Evolutionary conservation across 352 stramenopile genomes (phyloP).

Genomic region (Phytophthora lateralis): DNA sequence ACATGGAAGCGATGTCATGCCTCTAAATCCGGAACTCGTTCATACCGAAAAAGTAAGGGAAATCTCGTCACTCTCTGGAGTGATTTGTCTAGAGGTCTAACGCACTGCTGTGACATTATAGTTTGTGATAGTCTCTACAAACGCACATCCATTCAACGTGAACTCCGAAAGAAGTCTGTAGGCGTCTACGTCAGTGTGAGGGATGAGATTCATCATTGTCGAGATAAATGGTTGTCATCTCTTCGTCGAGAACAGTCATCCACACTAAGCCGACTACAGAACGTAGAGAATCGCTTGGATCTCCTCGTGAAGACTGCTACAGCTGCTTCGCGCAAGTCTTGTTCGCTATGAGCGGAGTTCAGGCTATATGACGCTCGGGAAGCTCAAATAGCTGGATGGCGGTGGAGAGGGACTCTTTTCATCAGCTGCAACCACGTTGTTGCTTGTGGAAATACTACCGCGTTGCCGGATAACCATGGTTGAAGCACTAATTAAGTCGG

Average conservation of each 20-base stretch:
- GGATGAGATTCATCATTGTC: conserved; percentile 49
- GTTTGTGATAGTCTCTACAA: conserved; percentile 41
- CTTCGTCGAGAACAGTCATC: conserved; percentile 48
- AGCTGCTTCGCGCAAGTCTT: conserved; percentile 11
- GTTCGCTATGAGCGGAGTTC: background rate
- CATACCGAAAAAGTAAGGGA: conserved; percentile 35
- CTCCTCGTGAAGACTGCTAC: conserved; percentile 30
- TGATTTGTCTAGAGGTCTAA: conserved; percentile 1
- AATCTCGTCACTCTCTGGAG: background rate
- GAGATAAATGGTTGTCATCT: conserved; percentile 50
- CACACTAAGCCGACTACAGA: conserved; percentile 46
- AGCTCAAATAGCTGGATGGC: conserved; percentile 44
- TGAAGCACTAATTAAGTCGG: conserved; percentile 61
- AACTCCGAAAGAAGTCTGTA: conserved; percentile 51
- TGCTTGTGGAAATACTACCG: conserved; percentile 23
- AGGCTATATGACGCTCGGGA: conserved; percentile 41
- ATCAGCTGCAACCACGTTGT: conserved; percentile 24
- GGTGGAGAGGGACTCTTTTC: conserved; percentile 20
- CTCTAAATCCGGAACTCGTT: conserved; percentile 1
- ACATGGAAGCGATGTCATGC: conserved; percentile 47
- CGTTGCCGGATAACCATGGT: conserved; percentile 60
- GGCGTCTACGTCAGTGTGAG: conserved; percentile 49
- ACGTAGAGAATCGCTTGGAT: conserved; percentile 54
- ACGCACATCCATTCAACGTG: conserved; percentile 46
- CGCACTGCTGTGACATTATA: conserved; percentile 6